Evolutionary conservation across 768 basidiomycete species (phyloP), one percentile per base, ranked within the genome.

Genomic region (Phlebiopsis flavidoalba): DNA sequence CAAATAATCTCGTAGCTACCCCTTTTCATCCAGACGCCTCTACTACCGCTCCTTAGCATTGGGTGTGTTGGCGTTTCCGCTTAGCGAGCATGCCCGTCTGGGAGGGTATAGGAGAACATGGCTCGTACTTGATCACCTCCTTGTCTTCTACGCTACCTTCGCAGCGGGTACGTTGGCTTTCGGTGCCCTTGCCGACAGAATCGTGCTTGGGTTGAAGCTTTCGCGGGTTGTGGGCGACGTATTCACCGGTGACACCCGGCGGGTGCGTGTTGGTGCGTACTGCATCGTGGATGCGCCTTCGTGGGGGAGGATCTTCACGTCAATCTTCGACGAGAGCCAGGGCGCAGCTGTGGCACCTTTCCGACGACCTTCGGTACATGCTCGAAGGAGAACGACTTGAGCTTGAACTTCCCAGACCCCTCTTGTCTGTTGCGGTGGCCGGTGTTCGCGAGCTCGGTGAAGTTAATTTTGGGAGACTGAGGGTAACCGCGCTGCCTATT

Each of bases 281-380:
- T 50, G 64, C 65, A 77, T 77, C 17, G 71, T 67, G 47, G 67
- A 60, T 35, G 60, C 59, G 8, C 67, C 66, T 62, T 68, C 69
- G 63, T n/a, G n/a, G n/a, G 76, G 65, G 60, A 66, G 62, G 36
- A 80, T 68, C 11, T 69, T 58, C 46, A 75, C 61, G 0, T 64
- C 63, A 43, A 86, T 43, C 15, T 53, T 69, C 37, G 75, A 73
- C 4, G 66, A 73, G 69, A 76, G n/a, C 71, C 63, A 79, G 62
- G 6, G n/a, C n/a, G n/a, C n/a, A 75, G 80, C 66, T 77, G 65
- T 48, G 77, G 74, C 35, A 66, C 55, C 8, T 57, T 50, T 12
- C 79, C 82, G 19, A 86, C 83, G 35, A 81, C 78, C 17, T 53
- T 55, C 6, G 86, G 86, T 40, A 75, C 74, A 1, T 56, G 24